Percentiles rank a stretch among this genome's conserved stretches.
Conservation (phyloP, 805 yeast genomes). For the Wickerhamiella hasegawae region DNA sequence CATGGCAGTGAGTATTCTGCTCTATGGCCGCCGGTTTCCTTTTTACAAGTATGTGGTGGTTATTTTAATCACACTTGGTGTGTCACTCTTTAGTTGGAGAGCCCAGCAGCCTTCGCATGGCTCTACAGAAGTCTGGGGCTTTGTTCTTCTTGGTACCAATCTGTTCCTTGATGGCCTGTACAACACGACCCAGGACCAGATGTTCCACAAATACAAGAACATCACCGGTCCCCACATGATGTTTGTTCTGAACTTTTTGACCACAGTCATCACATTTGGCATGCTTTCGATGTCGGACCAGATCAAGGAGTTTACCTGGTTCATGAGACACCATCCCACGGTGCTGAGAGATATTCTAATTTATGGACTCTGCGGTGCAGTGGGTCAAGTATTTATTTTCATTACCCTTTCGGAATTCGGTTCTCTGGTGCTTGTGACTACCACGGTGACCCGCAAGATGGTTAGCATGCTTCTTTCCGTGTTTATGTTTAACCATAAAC, state of each 20-base stretch:
- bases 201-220: conserved; percentile 36
- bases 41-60: conserved; percentile 67
- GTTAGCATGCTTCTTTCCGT: conserved; percentile 86
- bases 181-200: conserved; percentile 81
- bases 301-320: conserved; percentile 30
- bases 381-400: conserved; percentile 92
- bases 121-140: conserved; percentile 34
- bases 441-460: conserved; percentile 95
- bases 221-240: conserved; percentile 80
- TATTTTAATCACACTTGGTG: conserved; percentile 64
- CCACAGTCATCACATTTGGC: conserved; percentile 25
- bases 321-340: conserved; percentile 34
- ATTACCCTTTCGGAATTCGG: conserved; percentile 71
- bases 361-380: conserved; percentile 67
- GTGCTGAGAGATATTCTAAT: conserved; percentile 42
- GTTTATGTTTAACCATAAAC: conserved; percentile 64
- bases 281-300: conserved; percentile 40
- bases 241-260: conserved; percentile 45
- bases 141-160: conserved; percentile 39
- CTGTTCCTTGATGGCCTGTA: conserved; percentile 81
- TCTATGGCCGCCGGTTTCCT: conserved; percentile 62
- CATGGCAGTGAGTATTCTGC: conserved; percentile 60
- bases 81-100: conserved; percentile 54
- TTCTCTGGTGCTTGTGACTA: conserved; percentile 71
- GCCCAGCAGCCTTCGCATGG: conserved; percentile 19